These are phyloP conservation scores for Colletotrichum destructivum DNA, from an alignment of 2,329 filamentous ascomycete species.

Conservation along the genomic window DNA sequence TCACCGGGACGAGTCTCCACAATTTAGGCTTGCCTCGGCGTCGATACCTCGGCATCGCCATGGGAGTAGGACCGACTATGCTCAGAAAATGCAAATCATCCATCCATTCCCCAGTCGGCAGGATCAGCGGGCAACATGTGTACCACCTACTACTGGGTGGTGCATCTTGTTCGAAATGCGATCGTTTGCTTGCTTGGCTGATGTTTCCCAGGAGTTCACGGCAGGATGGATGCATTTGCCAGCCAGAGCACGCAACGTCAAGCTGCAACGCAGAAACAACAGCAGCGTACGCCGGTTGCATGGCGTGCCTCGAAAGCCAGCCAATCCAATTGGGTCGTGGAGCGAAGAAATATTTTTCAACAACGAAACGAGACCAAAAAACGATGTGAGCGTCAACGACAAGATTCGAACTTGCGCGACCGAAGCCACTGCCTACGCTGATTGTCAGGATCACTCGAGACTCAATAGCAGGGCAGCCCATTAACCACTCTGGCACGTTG, in stretches of 20 bases:
- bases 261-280: too few relatives aligned
- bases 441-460: not conserved
- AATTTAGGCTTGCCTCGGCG: constrained; percentile 37
- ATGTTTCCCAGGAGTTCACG: too few relatives aligned
- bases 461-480: constrained; percentile 39
- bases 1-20: constrained; percentile 12
- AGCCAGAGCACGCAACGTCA: too few relatives aligned
- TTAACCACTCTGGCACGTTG: constrained; percentile 43
- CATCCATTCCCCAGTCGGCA: too few relatives aligned
- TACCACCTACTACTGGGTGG: too few relatives aligned
- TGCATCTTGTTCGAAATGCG: too few relatives aligned
- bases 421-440: constrained; percentile 39
- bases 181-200: too few relatives aligned
- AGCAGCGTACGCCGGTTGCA: too few relatives aligned
- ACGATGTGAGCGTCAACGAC: constrained; percentile 17
- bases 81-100: constrained; percentile 9
- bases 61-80: not conserved
- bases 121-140: too few relatives aligned
- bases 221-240: too few relatives aligned
- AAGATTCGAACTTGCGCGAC: too few relatives aligned
- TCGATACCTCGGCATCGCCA: constrained; percentile 10
- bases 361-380: not conserved
- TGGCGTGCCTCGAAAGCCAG: too few relatives aligned
- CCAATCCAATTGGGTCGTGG: not conserved
- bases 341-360: not conserved